Percentiles rank a stretch among this genome's conserved stretches.
These are phyloP conservation scores for Fusarium falciforme DNA, from an alignment of 2,329 filamentous ascomycete genomes.

Conservation along the genomic window DNA sequence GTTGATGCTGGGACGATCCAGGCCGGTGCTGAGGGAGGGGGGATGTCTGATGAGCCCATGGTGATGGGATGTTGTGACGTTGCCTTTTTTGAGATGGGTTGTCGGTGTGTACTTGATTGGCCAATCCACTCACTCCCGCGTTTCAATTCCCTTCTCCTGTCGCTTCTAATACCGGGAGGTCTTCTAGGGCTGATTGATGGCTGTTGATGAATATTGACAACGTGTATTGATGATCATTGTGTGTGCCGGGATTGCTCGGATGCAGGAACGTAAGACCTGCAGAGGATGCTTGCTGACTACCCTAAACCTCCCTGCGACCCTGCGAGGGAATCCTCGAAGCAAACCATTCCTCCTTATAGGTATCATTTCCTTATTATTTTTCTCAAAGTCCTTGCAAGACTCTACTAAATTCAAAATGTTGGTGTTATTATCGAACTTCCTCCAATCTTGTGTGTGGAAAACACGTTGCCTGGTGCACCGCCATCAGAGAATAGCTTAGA, in stretches of 20 bases:
- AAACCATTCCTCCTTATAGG: neutral
- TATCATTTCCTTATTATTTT: neutral
- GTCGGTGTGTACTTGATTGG: neutral
- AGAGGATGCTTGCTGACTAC: neutral
- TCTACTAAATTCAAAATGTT: no score
- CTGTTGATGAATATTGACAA: neutral
- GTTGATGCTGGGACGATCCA: slow-evolving; percentile 54
- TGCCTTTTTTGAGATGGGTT: neutral
- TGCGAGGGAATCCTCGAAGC: neutral
- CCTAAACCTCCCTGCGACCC: neutral
- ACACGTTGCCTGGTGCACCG: no score
- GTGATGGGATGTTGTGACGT: neutral
- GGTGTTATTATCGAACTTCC: neutral
- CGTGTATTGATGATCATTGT: neutral
- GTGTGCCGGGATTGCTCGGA: neutral
- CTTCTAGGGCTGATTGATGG: neutral
- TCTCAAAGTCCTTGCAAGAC: neutral
- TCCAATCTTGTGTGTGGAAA: neutral
- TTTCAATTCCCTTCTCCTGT: fast-evolving
- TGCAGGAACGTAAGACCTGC: neutral
- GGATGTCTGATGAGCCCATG: slow-evolving; percentile 55
- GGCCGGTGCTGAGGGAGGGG: slow-evolving; percentile 48
- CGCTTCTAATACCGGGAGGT: neutral
- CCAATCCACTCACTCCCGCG: neutral
- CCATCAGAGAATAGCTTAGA: neutral